Evolutionary conservation across 768 basidiomycete species (phyloP), one percentile per base, ranked within the genome.

Genomic region (Pleurotus cornucopiae): DNA sequence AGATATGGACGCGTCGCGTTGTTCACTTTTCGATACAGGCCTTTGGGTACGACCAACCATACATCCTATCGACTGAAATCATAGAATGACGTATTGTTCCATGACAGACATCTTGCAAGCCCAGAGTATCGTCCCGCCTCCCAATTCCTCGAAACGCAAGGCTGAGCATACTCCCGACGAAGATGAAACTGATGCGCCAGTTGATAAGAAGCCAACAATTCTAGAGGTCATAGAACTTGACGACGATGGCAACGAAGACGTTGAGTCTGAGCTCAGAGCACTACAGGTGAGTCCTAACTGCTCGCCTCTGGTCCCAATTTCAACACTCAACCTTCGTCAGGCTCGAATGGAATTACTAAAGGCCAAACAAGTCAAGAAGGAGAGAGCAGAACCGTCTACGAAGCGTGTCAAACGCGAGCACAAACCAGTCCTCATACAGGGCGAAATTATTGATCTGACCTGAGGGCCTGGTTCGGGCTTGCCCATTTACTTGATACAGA

Each of bases 371-470:
- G 55, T 59, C 1, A 59, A 62, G 56, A 66, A 63, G 44, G 40
- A 30, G 34, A 34, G 30, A 9, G 0, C 30, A 34, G 30, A 34
- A 9, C 30, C 30, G 0, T 46, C 57, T 5, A 5, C 38, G 39
- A 61, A 63, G 58, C 60, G 57, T 47, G 57, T 58, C 39, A 65
- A 66, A 51, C 46, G 54, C 21, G 44, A 59, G 7, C 37, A 45
- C 6, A 45, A 54, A 5, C 25, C 58, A 16, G 43, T 45, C 18
- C 54, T 61, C 11, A 20, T 54, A 43, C 44, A 54, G 0, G 62
- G 56, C 12, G 63, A 66, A 40, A 46, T 66, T 16, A 67, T 67
- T 34, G 61, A 67, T 46, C 49, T 67, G 21, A 63, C 65, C 11
- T 59, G 48, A 52, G 9, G 20, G 20, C 41, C 7, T 44, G n/a